Conservation (phyloP, 495 filamentous ascomycete species). For the Chlorociboria aeruginascens region DNA sequence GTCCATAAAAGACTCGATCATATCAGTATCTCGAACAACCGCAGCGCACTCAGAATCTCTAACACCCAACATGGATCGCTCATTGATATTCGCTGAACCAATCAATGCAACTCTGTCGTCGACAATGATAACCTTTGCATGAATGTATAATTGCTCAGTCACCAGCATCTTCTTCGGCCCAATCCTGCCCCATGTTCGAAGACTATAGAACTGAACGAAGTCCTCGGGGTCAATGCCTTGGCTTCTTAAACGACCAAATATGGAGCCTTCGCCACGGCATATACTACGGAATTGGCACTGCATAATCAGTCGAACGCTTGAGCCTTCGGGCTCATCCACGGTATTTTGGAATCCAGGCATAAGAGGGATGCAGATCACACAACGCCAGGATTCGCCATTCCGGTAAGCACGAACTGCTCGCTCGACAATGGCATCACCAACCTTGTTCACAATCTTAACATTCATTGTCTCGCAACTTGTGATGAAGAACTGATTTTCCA, state of each 20-base stretch:
- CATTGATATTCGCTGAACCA: conserved; percentile 97
- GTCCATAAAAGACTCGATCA: conserved; percentile 87
- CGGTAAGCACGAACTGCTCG: conserved; percentile 75
- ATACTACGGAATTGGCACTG: conserved; percentile 97
- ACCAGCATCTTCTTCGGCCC: conserved; percentile 70
- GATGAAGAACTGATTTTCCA: conserved; percentile 99
- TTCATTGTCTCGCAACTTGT: conserved; percentile 83
- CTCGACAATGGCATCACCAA: conserved; percentile 91
- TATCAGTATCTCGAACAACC: conserved; percentile 85
- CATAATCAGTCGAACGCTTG: conserved; percentile 90
- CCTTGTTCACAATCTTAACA: conserved; percentile 78
- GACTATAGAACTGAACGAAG: conserved; percentile 89
- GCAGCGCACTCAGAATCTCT: conserved; percentile 89
- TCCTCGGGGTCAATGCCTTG: conserved; percentile 90
- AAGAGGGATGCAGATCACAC: conserved; percentile 86
- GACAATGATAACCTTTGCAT: conserved; percentile 94
- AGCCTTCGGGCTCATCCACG: conserved; percentile 86
- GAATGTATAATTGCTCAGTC: conserved; percentile 96
- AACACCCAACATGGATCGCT: conserved; percentile 86
- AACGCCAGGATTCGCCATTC: conserved; percentile 83
- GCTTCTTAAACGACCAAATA: conserved; percentile 74
- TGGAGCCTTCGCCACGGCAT: conserved; percentile 83
- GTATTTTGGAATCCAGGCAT: conserved; percentile 99
- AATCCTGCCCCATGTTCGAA: conserved; percentile 89
- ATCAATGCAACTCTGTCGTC: conserved; percentile 92